phyloP scores from a whole-genome alignment of 768 basidiomycete genomes.

The Pleurotus djamor region DNA sequence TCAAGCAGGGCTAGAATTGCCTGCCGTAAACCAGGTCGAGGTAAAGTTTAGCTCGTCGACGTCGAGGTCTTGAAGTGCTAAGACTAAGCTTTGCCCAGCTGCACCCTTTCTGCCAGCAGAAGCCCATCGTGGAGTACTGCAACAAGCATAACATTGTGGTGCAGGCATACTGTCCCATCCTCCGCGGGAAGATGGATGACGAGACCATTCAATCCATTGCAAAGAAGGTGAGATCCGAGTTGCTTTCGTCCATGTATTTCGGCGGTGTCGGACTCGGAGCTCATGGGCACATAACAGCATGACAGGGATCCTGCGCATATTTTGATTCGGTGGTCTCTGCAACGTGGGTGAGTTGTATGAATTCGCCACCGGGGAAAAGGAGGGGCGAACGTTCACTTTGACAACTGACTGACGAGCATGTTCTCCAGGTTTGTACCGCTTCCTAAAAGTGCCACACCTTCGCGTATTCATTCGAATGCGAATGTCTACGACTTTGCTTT shows the following conservation, averaged over 20 bases:
- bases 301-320: conserved; percentile 71
- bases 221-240: conserved; percentile 43
- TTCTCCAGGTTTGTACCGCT: conserved; percentile 68
- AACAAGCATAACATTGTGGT: conserved; percentile 54
- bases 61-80: background rate
- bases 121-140: conserved; percentile 79
- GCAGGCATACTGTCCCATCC: conserved; percentile 76
- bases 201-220: conserved; percentile 53
- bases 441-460: conserved; percentile 74
- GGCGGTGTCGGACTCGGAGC: background rate
- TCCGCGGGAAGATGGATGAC: conserved; percentile 58
- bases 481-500: conserved; percentile 78
- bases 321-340: conserved; percentile 88
- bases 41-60: conserved; percentile 30
- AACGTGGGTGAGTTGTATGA: conserved; percentile 59
- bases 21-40: conserved; percentile 83
- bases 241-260: background rate
- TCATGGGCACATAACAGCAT: conserved; percentile 33
- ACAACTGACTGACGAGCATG: background rate
- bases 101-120: conserved; percentile 83
- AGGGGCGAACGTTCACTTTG: background rate
- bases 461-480: conserved; percentile 71
- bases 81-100: conserved; percentile 37
- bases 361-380: background rate
- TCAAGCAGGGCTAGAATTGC: conserved; percentile 57